Base-by-base conservation (phyloP, 2,329 filamentous ascomycete genomes). In the Exophiala bonariae region DNA sequence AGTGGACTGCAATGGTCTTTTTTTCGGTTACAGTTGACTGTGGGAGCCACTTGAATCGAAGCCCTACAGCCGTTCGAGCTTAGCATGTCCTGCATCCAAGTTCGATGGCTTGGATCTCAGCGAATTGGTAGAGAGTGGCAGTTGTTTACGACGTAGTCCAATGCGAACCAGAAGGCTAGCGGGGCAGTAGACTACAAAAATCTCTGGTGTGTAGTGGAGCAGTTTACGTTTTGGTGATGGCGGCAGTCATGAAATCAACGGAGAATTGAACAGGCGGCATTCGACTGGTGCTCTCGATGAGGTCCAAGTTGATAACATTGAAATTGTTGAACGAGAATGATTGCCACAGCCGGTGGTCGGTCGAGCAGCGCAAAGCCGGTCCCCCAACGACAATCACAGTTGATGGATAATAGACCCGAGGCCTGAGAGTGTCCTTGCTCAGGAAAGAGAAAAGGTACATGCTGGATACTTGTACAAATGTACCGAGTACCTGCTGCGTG, bases 221-320 rank as follows among this genome's bases (percentile, higher is more conserved):
- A 26, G 23, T 32, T 36, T 28, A 41, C 23, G 19, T 51, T 50
- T 48, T 51, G 47, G 44, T 54, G 41, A 49, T 33, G 47, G 52
- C 44, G 43, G 37, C 34, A 40, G 33, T 30, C 33, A 34, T 22
- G 33, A 45, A 23, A 20, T 13, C 28, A 41, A 28, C 20, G 26
- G 47, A 43, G 19, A 32, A 35, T 26, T 26, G 23, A 26, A 26
- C 23, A 6, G 23, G 23, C 23, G 11, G 11, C 23, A 6, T 26
- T 11, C 31, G 9, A 44, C 33, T 16, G 13, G 19, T 16, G 16
- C 33, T 36, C 16, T 17, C 17, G 28, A 18, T 31, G 39, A 33
- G 23, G 23, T 6, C 11, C 11, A 6, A 26, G 23, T 6, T 11
- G 11, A 26, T n/a, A 26, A 11, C 23, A 26, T 6, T 11, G 23